Percentiles rank a stretch among this genome's conserved stretches.
phyloP scores from a whole-genome alignment of 78 protist species.

The Cavenderia fasciculata region DNA sequence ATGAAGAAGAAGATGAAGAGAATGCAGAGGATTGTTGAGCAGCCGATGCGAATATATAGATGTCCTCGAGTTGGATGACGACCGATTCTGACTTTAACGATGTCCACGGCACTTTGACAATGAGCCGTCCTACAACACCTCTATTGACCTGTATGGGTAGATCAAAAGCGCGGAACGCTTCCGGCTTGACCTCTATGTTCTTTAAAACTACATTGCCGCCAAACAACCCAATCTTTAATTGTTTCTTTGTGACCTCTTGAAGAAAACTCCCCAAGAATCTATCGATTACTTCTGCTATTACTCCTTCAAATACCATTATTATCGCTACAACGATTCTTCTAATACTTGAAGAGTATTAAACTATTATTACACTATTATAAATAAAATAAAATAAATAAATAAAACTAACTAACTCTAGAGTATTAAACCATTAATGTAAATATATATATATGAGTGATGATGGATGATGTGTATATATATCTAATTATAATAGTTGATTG shows the following conservation, averaged over 20 bases:
- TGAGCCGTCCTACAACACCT: conserved; percentile 52
- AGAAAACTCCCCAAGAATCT: conserved; percentile 59
- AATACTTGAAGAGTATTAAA: no score
- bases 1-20: no score
- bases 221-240: conserved; percentile 63
- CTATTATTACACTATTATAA: no score
- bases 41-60: conserved; percentile 46
- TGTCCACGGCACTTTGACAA: conserved; percentile 64
- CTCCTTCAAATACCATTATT: conserved; percentile 59
- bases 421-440: no score
- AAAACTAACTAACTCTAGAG: no score
- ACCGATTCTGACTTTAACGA: conserved; percentile 51
- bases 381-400: no score
- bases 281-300: conserved; percentile 70
- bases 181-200: conserved; percentile 69
- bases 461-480: no score
- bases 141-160: conserved; percentile 49
- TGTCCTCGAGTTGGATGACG: conserved; percentile 58
- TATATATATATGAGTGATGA: no score
- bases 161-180: conserved; percentile 64
- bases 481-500: no score
- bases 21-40: no score
- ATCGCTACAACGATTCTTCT: not conserved
- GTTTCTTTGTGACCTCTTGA: conserved; percentile 67
- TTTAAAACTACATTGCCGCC: conserved; percentile 52